Conservation (phyloP, 2,329 filamentous ascomycete species). For the Neopestalotiopsis clavispora region DNA sequence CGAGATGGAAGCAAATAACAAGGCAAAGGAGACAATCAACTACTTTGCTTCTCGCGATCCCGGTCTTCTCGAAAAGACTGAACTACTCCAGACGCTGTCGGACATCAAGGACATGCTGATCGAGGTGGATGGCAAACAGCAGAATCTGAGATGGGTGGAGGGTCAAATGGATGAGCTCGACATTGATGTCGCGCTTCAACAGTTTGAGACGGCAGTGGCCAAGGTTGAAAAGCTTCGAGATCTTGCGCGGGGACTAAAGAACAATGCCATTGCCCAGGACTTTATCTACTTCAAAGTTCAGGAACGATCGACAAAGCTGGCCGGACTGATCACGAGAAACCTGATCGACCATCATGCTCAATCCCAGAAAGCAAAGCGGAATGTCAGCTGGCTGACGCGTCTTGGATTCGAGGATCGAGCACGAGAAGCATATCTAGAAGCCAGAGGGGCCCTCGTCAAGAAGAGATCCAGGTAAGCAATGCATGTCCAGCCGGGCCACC, state of each 20-base stretch:
- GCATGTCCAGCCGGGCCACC: not conserved
- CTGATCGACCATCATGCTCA: slow-evolving; percentile 80
- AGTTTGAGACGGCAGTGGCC: slow-evolving; percentile 82
- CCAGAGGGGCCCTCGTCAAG: slow-evolving; percentile 77
- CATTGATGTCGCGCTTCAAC: slow-evolving; percentile 91
- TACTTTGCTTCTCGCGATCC: slow-evolving; percentile 83
- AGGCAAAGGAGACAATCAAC: slow-evolving; percentile 82
- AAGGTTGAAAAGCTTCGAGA: slow-evolving; percentile 84
- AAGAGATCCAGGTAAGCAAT: slow-evolving; percentile 76
- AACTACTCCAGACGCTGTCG: slow-evolving; percentile 78
- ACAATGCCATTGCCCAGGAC: slow-evolving; percentile 85
- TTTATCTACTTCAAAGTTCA: slow-evolving; percentile 92
- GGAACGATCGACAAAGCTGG: slow-evolving; percentile 79
- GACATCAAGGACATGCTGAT: slow-evolving; percentile 87
- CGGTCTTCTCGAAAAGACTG: slow-evolving; percentile 76
- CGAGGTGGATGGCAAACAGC: slow-evolving; percentile 94
- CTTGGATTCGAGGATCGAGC: slow-evolving; percentile 91
- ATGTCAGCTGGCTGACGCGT: slow-evolving; percentile 82
- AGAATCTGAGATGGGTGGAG: slow-evolving; percentile 95
- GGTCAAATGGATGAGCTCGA: slow-evolving; percentile 94
- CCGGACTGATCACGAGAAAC: slow-evolving; percentile 76
- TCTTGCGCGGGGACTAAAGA: slow-evolving; percentile 79
- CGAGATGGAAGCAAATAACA: slow-evolving; percentile 86
- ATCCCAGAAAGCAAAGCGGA: slow-evolving; percentile 76
- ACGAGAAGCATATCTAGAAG: slow-evolving; percentile 82